These are phyloP conservation scores for Purpureocillium takamizusanense DNA, from an alignment of 2,329 filamentous ascomycete species.

Conservation along the genomic window DNA sequence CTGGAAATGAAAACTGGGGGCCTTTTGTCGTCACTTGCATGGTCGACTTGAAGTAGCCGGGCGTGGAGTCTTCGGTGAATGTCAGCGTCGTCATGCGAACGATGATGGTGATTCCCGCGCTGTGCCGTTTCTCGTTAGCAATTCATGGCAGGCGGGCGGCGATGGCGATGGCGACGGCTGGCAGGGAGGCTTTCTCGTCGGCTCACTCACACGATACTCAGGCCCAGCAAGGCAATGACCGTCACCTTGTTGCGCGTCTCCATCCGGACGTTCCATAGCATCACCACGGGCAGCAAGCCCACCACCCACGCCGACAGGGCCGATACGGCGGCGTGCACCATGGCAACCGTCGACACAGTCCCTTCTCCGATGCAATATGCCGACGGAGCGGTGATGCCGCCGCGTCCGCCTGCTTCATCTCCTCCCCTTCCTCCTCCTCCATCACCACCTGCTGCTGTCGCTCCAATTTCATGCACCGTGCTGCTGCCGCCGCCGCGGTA, in stretches of 20 bases:
- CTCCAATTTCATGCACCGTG: too few relatives aligned
- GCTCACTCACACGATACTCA: slow-evolving; percentile 4
- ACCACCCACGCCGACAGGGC: slow-evolving; percentile 3
- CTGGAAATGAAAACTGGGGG: too few relatives aligned
- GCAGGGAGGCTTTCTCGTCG: background rate
- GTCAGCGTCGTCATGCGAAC: slow-evolving; percentile 2
- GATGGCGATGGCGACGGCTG: too few relatives aligned
- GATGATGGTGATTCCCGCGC: slow-evolving; percentile 2
- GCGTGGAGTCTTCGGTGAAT: background rate
- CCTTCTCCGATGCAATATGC: slow-evolving; percentile 1
- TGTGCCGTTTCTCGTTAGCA: background rate
- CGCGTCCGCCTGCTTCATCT: too few relatives aligned
- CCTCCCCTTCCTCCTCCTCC: too few relatives aligned
- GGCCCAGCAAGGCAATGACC: slow-evolving; percentile 2
- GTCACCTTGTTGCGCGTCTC: slow-evolving; percentile 3
- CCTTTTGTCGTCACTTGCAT: too few relatives aligned
- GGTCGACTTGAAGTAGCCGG: background rate
- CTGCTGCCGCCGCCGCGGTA: too few relatives aligned
- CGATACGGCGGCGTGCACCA: slow-evolving; percentile 3
- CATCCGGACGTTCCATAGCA: slow-evolving; percentile 3
- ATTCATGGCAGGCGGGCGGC: too few relatives aligned
- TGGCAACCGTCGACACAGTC: background rate
- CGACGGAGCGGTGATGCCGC: too few relatives aligned
- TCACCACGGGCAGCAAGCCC: slow-evolving; percentile 2
- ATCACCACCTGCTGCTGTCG: too few relatives aligned